Conservation (phyloP, 2,329 filamentous ascomycete species). For the Fusarium sp. region DNA sequence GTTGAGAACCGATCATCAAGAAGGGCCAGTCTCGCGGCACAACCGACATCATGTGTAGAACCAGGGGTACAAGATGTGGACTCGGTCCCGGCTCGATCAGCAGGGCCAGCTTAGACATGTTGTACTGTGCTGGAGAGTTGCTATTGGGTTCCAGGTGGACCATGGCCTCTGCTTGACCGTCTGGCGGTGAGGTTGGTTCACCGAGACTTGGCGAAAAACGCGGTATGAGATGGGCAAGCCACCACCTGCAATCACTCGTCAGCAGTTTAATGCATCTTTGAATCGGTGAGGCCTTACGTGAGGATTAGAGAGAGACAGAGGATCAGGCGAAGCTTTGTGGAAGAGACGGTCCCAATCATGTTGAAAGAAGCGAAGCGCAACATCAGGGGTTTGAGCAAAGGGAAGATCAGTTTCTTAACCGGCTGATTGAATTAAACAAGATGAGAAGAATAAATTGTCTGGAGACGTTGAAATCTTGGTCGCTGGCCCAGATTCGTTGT, state of each 20-base stretch:
- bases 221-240: slow-evolving; percentile 57
- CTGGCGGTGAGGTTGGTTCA: slow-evolving; percentile 48
- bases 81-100: slow-evolving; percentile 63
- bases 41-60: slow-evolving; percentile 64
- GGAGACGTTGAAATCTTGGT: neutral
- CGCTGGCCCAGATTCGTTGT: neutral
- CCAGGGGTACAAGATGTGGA: slow-evolving; percentile 61
- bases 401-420: neutral
- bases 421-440: too few relatives aligned
- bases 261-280: neutral
- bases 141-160: slow-evolving; percentile 34
- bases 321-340: neutral
- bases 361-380: neutral
- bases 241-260: slow-evolving; percentile 54
- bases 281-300: neutral
- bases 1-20: slow-evolving; percentile 63
- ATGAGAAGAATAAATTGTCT: neutral
- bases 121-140: slow-evolving; percentile 54
- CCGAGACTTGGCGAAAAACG: slow-evolving; percentile 58
- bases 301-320: neutral
- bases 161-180: slow-evolving; percentile 46
- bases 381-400: neutral
- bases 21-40: slow-evolving; percentile 68
- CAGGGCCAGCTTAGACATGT: slow-evolving; percentile 63
- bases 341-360: neutral